Evolutionary conservation across 2,329 filamentous ascomycete species (phyloP), one percentile per base, ranked within the genome.

Genomic region (Cytospora chrysosperma): DNA sequence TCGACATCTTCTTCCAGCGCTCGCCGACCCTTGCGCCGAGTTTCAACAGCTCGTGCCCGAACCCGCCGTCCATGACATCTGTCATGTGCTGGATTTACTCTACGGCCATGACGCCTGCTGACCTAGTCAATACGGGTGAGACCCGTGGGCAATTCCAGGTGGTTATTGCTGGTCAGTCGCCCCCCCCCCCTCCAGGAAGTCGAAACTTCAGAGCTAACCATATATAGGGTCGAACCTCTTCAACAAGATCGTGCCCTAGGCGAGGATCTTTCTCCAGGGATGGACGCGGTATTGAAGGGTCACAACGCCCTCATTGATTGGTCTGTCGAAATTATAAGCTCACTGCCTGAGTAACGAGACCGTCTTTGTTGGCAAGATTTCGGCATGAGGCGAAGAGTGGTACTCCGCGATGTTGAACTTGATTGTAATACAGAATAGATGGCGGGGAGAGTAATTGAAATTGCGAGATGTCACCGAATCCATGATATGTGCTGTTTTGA

Each of bases 1-100:
- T 61, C 21, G 51, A 61, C 12, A 13, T 64, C 24, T 64, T 53
- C 28, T 62, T 28, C 30, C 50, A 64, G 51, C 53, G 59, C 10
- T 58, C 55, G 34, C 59, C 59, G 19, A 54, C 8, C 13, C 27
- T 62, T 12, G 53, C 34, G 24, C 58, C 53, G n/a, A 64, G 62
- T 21, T 28, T 17, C 26, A 43, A 64, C 28, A 43, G 10, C 8
- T 40, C 47, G 21, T 52, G 54, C 30, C 49, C 49, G 19, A 40
- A 32, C 37, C 50, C 50, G 37, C 52, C 47, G n/a, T 43, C 59
- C 3, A 60, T 55, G 62, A 62, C 54, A 17, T 53, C 50, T 15
- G 40, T 62, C 21, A 27, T 59, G 21, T 62, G 59, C 24, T 28
- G 40, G 37, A 28, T 55, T 13, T 62, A 56, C 13, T 43, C 43